Base-by-base conservation (phyloP, 140 eudicot genomes). In the Senecio squalidus region DNA sequence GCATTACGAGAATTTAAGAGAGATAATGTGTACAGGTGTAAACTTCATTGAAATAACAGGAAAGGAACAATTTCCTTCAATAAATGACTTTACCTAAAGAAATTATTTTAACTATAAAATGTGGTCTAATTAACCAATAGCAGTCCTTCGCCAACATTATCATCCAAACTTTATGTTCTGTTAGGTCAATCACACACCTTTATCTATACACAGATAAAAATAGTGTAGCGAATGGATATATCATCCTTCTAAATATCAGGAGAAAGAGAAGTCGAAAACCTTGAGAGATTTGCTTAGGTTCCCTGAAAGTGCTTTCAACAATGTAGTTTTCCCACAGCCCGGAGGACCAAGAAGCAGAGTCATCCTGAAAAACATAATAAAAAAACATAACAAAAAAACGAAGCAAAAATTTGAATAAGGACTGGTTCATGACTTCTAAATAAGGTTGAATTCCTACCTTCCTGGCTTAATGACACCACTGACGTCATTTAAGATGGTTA, bases 321-420 rank as follows among this genome's bases (percentile, higher is more conserved):
- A 58, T 52, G 95, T 67, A 60, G 84, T 86, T 70, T 86, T 86
- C 68, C 91, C 95, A 31, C 88, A 73, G 52, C 95, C 95, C 17
- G 86, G 90, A 50, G 95, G 90, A 62, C 95, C 95, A 67, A 85
- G 95, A 58, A 85, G 76, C 27, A 85, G 63, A 68, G 91, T 85
- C 75, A 86, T 74, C 62, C 95, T 85, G 95, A 51, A 60, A 50
- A 26, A 67, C 13, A 59, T 23, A n/a, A n/a, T n/a, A n/a, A n/a
- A 38, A 2, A 11, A 36, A 1, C 9, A 5, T 9, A 0, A 1
- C 10, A 11, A 2, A 38, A 11, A 38, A 38, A 38, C 14, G 44
- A 38, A 9, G 16, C 10, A 16, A 11, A 11, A 9, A 4, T 38
- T 4, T 16, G 10, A 14, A 38, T 38, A 38, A 38, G 16, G 44